phyloP scores from a whole-genome alignment of 108 stramenopile genomes.

The Aurantiochytrium sp. region DNA sequence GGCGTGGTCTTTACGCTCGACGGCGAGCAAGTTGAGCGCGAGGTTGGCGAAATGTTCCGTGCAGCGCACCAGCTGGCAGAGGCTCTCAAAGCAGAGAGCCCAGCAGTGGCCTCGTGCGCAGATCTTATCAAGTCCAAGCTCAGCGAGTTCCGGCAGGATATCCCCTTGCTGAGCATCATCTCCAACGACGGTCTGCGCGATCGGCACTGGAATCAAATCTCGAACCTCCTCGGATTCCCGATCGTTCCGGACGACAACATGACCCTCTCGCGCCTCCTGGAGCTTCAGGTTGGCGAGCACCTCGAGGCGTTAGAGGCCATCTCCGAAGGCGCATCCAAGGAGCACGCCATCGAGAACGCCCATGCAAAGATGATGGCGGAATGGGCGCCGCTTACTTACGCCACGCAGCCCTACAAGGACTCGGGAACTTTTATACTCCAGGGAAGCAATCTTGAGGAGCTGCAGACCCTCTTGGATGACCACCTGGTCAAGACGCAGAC shows the following conservation, averaged over 20 bases:
- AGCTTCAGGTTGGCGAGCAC: conserved; percentile 44
- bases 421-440: conserved; percentile 58
- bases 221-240: conserved; percentile 37
- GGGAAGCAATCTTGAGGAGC: conserved; percentile 51
- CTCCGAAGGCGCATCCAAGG: conserved; percentile 64
- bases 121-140: conserved; percentile 31
- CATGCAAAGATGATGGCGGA: conserved; percentile 63
- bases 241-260: conserved; percentile 43
- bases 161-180: conserved; percentile 52
- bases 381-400: conserved; percentile 52
- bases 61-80: conserved; percentile 48
- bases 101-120: conserved; percentile 37
- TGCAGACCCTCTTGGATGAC: conserved; percentile 61
- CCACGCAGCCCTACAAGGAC: conserved; percentile 55
- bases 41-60: conserved; percentile 36
- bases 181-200: conserved; percentile 62
- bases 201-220: conserved; percentile 59
- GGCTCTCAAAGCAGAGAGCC: conserved; percentile 45
- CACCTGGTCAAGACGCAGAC: conserved; percentile 64
- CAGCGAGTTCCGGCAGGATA: conserved; percentile 47
- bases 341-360: conserved; percentile 57
- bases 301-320: conserved; percentile 48
- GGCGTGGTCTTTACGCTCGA: conserved; percentile 50
- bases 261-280: conserved; percentile 42
- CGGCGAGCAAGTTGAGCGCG: conserved; percentile 52